A percentile compares a stretch with the other conserved stretches of the same genome.
These are phyloP conservation scores for Penicillium desertorum DNA, from an alignment of 495 filamentous ascomycete species.

Conservation along the genomic window DNA sequence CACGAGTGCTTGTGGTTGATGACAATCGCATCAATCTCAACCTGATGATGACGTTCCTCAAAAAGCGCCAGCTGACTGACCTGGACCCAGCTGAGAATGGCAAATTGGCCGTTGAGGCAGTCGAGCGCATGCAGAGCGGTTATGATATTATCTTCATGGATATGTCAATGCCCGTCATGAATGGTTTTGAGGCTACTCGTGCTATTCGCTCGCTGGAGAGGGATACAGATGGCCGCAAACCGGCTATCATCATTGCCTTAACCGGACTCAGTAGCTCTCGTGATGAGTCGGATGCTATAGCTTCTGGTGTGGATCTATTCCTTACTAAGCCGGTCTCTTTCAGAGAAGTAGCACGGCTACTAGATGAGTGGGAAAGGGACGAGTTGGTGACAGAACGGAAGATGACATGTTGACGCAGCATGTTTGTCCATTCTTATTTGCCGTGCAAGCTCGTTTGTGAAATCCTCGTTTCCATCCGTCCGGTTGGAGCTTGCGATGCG, in stretches of 20 bases:
- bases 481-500: not conserved
- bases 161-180: slow-evolving; percentile 76
- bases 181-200: slow-evolving; percentile 70
- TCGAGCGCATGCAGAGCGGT: slow-evolving; percentile 39
- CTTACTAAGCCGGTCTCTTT: slow-evolving; percentile 69
- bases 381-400: slow-evolving; percentile 19
- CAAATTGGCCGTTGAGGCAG: slow-evolving; percentile 51
- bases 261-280: slow-evolving; percentile 64
- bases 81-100: slow-evolving; percentile 54
- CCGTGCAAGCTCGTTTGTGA: not conserved
- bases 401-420: not conserved
- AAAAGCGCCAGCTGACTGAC: slow-evolving; percentile 42
- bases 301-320: slow-evolving; percentile 68
- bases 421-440: not conserved
- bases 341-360: slow-evolving; percentile 46
- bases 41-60: slow-evolving; percentile 63
- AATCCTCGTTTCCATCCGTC: not conserved
- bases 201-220: slow-evolving; percentile 63
- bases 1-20: slow-evolving; percentile 63
- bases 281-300: slow-evolving; percentile 65
- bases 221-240: slow-evolving; percentile 34
- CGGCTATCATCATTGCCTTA: slow-evolving; percentile 64
- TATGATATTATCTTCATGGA: slow-evolving; percentile 65
- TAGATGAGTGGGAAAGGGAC: slow-evolving; percentile 49
- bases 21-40: slow-evolving; percentile 76